Percentiles rank a stretch among this genome's conserved stretches.
Conservation (phyloP, 2,329 filamentous ascomycete genomes). For the Beauveria bassiana region DNA sequence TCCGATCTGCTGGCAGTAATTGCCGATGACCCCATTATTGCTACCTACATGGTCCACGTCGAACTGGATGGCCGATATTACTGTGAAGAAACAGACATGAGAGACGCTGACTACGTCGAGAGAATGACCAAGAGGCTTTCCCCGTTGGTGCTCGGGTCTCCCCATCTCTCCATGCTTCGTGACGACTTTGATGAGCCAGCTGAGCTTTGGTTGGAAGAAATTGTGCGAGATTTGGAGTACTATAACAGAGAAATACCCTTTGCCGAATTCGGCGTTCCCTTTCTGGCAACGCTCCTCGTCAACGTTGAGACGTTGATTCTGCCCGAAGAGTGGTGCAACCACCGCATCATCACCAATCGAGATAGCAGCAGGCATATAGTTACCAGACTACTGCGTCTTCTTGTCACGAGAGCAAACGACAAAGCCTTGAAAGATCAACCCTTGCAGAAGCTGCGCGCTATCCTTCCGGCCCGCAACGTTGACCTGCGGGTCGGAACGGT, state of each 20-base stretch:
- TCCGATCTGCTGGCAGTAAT: neutral
- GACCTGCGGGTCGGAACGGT: too few species aligned
- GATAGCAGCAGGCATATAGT: too few species aligned
- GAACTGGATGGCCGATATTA: neutral
- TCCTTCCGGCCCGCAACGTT: too few species aligned
- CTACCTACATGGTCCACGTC: constrained; percentile 8
- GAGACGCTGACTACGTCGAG: neutral
- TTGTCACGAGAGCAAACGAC: too few species aligned
- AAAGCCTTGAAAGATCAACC: too few species aligned
- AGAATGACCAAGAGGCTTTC: neutral
- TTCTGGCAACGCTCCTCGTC: neutral
- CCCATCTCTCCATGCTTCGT: neutral
- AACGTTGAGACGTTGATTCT: constrained; percentile 1
- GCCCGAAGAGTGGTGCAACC: neutral
- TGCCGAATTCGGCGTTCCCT: neutral
- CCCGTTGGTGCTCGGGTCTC: neutral
- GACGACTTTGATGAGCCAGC: too few species aligned
- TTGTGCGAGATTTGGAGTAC: neutral
- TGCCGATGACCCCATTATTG: neutral
- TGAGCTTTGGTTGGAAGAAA: neutral
- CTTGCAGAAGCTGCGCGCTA: too few species aligned
- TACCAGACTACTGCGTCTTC: too few species aligned
- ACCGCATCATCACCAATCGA: too few species aligned
- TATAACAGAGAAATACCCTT: too few species aligned
- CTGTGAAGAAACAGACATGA: neutral